Evolutionary conservation across 768 basidiomycete genomes (phyloP), one percentile per base, ranked within the genome.

Genomic region (Erythrobasidium yunnanense): DNA sequence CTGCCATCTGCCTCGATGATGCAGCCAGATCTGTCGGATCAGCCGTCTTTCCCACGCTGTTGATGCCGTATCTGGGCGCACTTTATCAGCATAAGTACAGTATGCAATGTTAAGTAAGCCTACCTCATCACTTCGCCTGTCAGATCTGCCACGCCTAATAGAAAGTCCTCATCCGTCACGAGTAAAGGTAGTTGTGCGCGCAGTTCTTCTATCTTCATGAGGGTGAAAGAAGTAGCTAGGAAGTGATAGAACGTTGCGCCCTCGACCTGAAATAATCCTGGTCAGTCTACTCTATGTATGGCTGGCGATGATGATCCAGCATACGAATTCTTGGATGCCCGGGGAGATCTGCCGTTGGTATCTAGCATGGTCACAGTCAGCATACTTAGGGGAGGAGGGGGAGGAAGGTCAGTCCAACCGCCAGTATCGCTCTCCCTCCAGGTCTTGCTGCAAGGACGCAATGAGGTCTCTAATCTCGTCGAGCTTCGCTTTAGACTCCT

Each of bases 61-160:
- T 63, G 45, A 63, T 63, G 46, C 60, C 60, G 30, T 63, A 63
- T 33, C 60, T 63, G 49, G 11, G 50, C n/a, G 54, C 13, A 33
- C 23, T 7, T 15, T 32, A 55, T 15, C 15, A 11, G 17, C 18
- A 15, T 52, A 11, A 52, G 50, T n/a, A 45, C 42, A 45, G 15
- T 45, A 20, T 2, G n/a, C 18, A 52, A 4, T 32, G 15, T 3
- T 3, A 52, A 7, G 5, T 29, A 15, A 11, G 90, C 90, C 69
- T 86, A 87, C 33, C 93, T 83, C 95, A 97, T 96, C 25, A 97
- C 82, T 77, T 99, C 95, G 47, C 95, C 95, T 0, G 90, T 95
- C 22, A 99, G 81, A 76, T 99, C 95, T 5, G 89, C 88, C 29
- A 97, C 77, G 4, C 95, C 95, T 1, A 96, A 82, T 15, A 96